Percentiles rank a stretch among this genome's conserved stretches.
Conservation (phyloP, 331 rosid species). For the Acacia concinna region DNA sequence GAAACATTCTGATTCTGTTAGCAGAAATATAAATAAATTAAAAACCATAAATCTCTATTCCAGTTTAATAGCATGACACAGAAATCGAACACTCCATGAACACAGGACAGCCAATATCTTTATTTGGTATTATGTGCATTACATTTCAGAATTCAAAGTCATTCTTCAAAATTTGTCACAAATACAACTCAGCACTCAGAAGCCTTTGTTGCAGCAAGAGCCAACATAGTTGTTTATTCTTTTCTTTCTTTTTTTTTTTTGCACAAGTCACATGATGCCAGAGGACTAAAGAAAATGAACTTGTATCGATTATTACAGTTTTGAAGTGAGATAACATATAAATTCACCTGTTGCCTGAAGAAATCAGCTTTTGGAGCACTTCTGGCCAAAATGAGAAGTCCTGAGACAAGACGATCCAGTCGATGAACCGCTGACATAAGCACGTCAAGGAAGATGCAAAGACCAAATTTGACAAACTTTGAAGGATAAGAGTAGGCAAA, state of each 20-base stretch:
- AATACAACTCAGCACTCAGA: background rate
- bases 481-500: conserved; percentile 14
- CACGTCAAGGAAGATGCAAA: conserved; percentile 58
- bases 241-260: background rate
- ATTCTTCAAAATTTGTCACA: conserved; percentile 11
- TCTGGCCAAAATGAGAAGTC: conserved; percentile 94
- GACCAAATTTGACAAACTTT: conserved; percentile 16
- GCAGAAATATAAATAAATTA: background rate
- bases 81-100: conserved; percentile 19
- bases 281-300: conserved; percentile 14
- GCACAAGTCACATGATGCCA: background rate
- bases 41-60: background rate
- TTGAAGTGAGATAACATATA: conserved; percentile 2
- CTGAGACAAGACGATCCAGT: conserved; percentile 94
- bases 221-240: background rate
- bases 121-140: background rate
- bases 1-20: background rate
- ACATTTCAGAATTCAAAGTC: background rate
- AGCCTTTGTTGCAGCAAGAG: background rate
- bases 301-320: background rate
- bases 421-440: conserved; percentile 77
- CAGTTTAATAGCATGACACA: conserved; percentile 1
- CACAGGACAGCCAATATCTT: background rate
- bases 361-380: conserved; percentile 76
- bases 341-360: conserved; percentile 82